These are phyloP conservation scores for Solanum chmielewskii DNA, from an alignment of 257 asterid species.

Conservation along the genomic window DNA sequence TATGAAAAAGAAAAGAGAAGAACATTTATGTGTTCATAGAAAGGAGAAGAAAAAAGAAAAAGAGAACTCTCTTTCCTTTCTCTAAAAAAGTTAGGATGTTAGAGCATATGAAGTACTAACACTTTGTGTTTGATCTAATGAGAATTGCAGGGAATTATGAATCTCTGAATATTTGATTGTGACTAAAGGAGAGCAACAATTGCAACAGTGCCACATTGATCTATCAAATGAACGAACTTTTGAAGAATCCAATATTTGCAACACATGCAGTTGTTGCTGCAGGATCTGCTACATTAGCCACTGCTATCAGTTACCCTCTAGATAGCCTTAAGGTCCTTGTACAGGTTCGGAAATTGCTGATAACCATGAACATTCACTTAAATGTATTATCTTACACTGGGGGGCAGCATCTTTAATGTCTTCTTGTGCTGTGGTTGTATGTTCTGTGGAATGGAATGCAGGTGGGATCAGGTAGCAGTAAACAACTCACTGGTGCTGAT, in stretches of 20 bases:
- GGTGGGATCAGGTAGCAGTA: conserved; percentile 66
- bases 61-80: not conserved
- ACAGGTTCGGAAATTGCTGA: conserved; percentile 38
- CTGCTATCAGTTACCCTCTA: conserved; percentile 61
- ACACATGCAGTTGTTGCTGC: conserved; percentile 61
- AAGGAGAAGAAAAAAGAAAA: not conserved
- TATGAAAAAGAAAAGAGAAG: not conserved
- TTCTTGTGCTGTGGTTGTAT: not conserved
- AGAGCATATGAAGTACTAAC: not conserved
- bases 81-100: not conserved
- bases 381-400: not conserved
- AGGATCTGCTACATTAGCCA: conserved; percentile 52
- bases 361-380: not conserved
- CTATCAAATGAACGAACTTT: conserved; percentile 55
- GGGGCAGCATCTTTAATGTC: not conserved
- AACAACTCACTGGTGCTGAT: conserved; percentile 28
- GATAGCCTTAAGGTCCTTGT: conserved; percentile 72
- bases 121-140: not conserved
- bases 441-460: conserved; percentile 17
- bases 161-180: not conserved
- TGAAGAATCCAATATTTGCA: conserved; percentile 42
- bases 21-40: not conserved
- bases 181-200: not conserved
- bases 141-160: not conserved
- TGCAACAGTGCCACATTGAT: not conserved